Base-by-base conservation (phyloP, 805 yeast genomes). In the Kluyveromyces aestuarii region DNA sequence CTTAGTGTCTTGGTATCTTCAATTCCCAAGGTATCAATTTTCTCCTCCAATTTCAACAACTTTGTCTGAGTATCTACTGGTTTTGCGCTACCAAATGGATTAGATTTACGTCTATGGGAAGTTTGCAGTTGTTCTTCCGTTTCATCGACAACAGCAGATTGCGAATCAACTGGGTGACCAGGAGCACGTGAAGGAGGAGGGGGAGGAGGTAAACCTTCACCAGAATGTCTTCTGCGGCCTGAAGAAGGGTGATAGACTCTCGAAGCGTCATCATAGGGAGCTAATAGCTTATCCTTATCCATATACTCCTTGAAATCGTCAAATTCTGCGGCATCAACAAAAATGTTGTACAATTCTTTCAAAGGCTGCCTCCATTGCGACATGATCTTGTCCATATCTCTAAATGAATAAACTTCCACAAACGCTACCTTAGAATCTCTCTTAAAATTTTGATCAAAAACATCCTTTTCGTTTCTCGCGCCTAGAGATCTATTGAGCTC, bases 31-130 rank as follows among this genome's bases (percentile, higher is more conserved):
- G 63, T 61, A 13, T 66, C 59, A 49, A 77, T 61, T 48, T 67
- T 66, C 48, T 74, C 72, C 51, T 84, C 90, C 19, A 84, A 67
- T 57, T 84, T 91, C 42, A 73, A 67, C 55, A 78, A 80, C 54
- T 77, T 81, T 25, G 85, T 72, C 19, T 81, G 70, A 2, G 84
- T 79, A 63, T 87, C 96, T 6, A 87, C 91, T 1, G 96, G 96
- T 66, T 80, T 85, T 1, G 96, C 96, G 5, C 76, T 70, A 0
- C 96, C 96, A 69, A 88, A 87, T 6, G 95, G 93, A 60, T 80
- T 85, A 0, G 76, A 53, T 56, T 77, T 81, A 2, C 71, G 61
- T 57, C 68, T 56, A 5, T 56, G 62, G 16, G 47, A 52, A 14
- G 45, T 48, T 41, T 55, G 59, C n/a, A 55, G 48, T 6, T 63